These are phyloP conservation scores for Metschnikowia picachoensis DNA, from an alignment of 805 yeast species.

Conservation along the genomic window DNA sequence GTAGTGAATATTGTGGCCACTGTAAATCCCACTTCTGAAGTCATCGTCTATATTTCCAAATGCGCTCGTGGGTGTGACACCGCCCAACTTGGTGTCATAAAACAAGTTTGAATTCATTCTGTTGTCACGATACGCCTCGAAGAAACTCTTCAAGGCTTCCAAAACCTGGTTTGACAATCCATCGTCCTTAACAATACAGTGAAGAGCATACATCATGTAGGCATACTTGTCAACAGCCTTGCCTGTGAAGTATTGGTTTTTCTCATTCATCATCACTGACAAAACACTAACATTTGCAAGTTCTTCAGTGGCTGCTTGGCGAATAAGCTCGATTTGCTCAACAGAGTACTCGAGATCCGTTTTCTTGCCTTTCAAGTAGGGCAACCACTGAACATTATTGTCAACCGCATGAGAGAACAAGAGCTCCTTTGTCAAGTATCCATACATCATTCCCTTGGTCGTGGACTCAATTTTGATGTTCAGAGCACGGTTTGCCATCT, in stretches of 20 bases:
- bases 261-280: slow-evolving; percentile 30
- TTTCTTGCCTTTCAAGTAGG: slow-evolving; percentile 38
- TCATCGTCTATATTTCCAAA: slow-evolving; percentile 15
- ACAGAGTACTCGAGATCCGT: slow-evolving; percentile 34
- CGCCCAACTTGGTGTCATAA: slow-evolving; percentile 53
- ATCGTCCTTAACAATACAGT: slow-evolving; percentile 44
- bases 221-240: slow-evolving; percentile 44
- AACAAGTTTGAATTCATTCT: slow-evolving; percentile 46
- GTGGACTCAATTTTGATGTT: slow-evolving; percentile 48
- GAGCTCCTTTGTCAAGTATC: slow-evolving; percentile 38
- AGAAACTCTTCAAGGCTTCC: slow-evolving; percentile 39
- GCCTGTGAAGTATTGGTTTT: slow-evolving; percentile 51
- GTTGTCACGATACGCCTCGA: slow-evolving; percentile 37
- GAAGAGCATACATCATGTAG: slow-evolving; percentile 48
- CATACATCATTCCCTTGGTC: slow-evolving; percentile 51
- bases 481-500: slow-evolving; percentile 30
- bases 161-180: slow-evolving; percentile 34
- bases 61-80: slow-evolving; percentile 48
- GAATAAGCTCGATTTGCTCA: slow-evolving; percentile 42
- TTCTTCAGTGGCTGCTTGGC: slow-evolving; percentile 45
- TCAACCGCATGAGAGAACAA: slow-evolving; percentile 37
- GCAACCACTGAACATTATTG: slow-evolving; percentile 40
- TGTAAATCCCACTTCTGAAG: slow-evolving; percentile 73
- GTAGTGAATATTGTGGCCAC: slow-evolving; percentile 86
- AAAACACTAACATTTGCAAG: slow-evolving; percentile 41